Conservation (phyloP, 495 filamentous ascomycete genomes). For the Lasiosphaeriaceae sp. region DNA sequence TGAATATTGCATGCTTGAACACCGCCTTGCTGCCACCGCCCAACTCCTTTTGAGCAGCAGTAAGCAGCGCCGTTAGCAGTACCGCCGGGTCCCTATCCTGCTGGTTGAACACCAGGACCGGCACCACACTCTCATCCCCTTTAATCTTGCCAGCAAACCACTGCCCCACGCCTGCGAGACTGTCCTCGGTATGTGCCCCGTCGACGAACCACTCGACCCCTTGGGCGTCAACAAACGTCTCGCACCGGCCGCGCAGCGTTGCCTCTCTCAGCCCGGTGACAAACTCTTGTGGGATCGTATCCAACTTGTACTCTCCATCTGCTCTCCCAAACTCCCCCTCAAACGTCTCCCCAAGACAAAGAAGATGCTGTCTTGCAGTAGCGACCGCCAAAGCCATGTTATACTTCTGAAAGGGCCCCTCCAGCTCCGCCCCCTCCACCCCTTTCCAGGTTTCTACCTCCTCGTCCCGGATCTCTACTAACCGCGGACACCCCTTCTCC, state of each 20-base stretch:
- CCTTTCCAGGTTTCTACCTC: slow-evolving; percentile 37
- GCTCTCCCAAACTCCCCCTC: slow-evolving; percentile 16
- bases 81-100: slow-evolving; percentile 70
- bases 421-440: slow-evolving; percentile 23
- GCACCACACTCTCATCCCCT: slow-evolving; percentile 12
- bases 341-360: slow-evolving; percentile 12
- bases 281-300: slow-evolving; percentile 46
- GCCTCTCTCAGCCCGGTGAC: slow-evolving; percentile 62
- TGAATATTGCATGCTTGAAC: slow-evolving; percentile 39
- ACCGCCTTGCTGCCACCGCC: not conserved
- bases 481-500: slow-evolving; percentile 28
- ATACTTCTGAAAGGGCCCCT: slow-evolving; percentile 42
- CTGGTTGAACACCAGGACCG: slow-evolving; percentile 87
- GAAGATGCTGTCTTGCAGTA: slow-evolving; percentile 39
- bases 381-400: slow-evolving; percentile 42
- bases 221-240: slow-evolving; percentile 53
- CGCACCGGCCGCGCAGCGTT: slow-evolving; percentile 69
- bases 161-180: slow-evolving; percentile 61
- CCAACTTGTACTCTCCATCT: slow-evolving; percentile 12
- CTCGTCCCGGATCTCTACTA: slow-evolving; percentile 33
- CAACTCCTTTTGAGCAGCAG: slow-evolving; percentile 12
- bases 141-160: slow-evolving; percentile 61
- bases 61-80: slow-evolving; percentile 51
- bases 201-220: slow-evolving; percentile 76
- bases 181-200: slow-evolving; percentile 85